Conservation (phyloP, 345 rosid genomes). For the Lumnitzera littorea region DNA sequence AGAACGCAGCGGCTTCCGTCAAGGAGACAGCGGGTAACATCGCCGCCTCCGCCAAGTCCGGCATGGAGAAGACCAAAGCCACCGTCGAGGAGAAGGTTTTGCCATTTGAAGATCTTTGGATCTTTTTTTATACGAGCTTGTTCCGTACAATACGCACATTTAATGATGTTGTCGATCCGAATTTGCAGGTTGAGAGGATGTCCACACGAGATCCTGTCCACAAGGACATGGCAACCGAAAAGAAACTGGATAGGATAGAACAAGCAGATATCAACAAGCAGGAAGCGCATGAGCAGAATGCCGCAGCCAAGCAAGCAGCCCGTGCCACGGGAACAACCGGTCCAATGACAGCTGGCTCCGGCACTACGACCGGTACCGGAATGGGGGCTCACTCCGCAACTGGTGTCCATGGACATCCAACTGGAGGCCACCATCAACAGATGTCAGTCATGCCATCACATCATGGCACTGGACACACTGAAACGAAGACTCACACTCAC, state of each 20-base stretch:
- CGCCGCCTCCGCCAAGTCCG: slow-evolving; percentile 78
- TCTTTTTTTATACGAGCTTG: too few species aligned
- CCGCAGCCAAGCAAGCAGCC: slow-evolving; percentile 21
- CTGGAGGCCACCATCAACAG: slow-evolving; percentile 10
- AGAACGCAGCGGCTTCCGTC: slow-evolving; percentile 18
- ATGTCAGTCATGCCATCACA: slow-evolving; percentile 6
- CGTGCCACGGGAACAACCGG: slow-evolving; percentile 10
- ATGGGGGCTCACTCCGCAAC: slow-evolving; percentile 18
- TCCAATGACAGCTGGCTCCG: slow-evolving; percentile 12
- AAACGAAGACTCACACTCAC: not conserved
- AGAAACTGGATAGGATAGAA: slow-evolving; percentile 36
- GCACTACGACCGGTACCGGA: slow-evolving; percentile 9
- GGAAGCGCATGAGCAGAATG: slow-evolving; percentile 43
- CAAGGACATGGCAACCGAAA: slow-evolving; percentile 51
- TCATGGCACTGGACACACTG: not conserved
- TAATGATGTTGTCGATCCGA: not conserved
- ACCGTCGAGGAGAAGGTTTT: slow-evolving; percentile 56
- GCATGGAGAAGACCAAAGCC: slow-evolving; percentile 74
- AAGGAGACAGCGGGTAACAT: slow-evolving; percentile 59
- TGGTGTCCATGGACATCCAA: slow-evolving; percentile 10
- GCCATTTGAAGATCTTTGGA: too few species aligned
- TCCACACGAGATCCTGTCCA: slow-evolving; percentile 39
- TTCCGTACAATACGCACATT: not conserved
- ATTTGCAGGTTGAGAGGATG: slow-evolving; percentile 42
- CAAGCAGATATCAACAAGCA: slow-evolving; percentile 47